Evolutionary conservation across 805 yeast genomes (phyloP), one percentile per base, ranked within the genome.

Genomic region (Torulaspora quercuum): DNA sequence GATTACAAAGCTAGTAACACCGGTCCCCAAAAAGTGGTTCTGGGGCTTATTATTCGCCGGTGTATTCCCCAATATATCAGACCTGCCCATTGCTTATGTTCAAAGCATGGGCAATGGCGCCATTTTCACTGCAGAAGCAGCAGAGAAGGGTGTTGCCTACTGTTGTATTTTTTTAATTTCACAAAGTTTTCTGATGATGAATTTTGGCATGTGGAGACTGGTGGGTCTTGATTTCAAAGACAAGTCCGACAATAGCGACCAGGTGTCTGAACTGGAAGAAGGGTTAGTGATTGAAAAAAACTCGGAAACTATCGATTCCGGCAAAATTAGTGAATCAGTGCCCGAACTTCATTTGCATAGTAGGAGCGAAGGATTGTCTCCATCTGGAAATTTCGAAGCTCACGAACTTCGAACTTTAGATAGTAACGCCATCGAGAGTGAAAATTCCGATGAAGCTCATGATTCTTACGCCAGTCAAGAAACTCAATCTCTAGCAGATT

Each of bases 61-160:
- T 0, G 65, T 82, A 19, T 76, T 85, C 52, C 89, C 88, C 28
- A 86, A 86, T 53, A 77, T 82, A 28, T 76, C 88, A 10, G 95
- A 86, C 61, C 67, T 86, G 38, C 95, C 95, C 0, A 82, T 86
- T 48, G 95, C 95, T 0, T 87, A 86, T 48, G 57, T 80, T 23
- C 86, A 80, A 51, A 81, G 90, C 2, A 63, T 86, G 52, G 80
- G 83, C 16, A 66, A 72, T 11, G 78, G 87, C 1, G 64, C 74
- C 1, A 61, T 70, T 5, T 78, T 87, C 48, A 62, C 77, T 0
- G 40, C 64, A 4, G 69, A 58, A 3, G 75, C 81, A 37, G 81
- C 82, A 11, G 68, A 74, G 36, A 70, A 72, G 48, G 95, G 95
- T 20, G 82, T 81, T 19, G 90, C 95, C 0, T 86, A 82, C 60